Conservation (phyloP, 768 basidiomycete species). For the Suillus ampliporus region DNA sequence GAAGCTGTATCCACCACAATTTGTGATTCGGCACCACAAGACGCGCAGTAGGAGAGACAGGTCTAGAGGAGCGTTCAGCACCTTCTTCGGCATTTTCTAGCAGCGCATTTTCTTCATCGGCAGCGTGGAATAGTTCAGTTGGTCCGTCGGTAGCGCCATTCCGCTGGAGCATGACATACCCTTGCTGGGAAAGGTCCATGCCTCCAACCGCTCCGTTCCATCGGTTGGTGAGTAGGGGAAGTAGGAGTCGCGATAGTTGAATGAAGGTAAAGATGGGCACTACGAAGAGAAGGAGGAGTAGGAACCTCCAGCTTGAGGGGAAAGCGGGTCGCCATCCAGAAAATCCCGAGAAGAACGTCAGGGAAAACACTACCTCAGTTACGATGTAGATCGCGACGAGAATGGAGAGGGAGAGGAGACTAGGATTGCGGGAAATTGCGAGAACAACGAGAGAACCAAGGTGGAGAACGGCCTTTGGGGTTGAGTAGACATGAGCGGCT, state of each 20-base stretch:
- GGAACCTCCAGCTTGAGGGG: constrained; percentile 12
- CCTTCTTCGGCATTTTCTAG: constrained; percentile 3
- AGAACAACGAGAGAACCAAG: no score
- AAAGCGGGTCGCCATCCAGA: constrained; percentile 15
- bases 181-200: neutral
- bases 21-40: neutral
- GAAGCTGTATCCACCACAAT: constrained; percentile 8
- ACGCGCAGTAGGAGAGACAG: neutral
- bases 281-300: constrained; percentile 10
- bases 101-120: neutral
- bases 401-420: constrained; percentile 6
- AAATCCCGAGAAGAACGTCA: neutral
- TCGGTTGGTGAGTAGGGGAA: neutral
- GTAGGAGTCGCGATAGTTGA: constrained; percentile 7
- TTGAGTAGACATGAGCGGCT: no score
- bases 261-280: constrained; percentile 11
- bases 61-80: constrained; percentile 5
- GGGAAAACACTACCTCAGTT: constrained; percentile 2
- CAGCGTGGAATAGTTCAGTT: neutral
- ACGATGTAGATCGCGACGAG: constrained; percentile 1
- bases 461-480: neutral
- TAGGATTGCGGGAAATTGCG: constrained; percentile 4
- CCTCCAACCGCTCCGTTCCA: neutral
- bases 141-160: neutral
- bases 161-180: constrained; percentile 9